Percentiles rank a stretch among this genome's conserved stretches.
Conservation (phyloP, 768 basidiomycete species). For the Suillus americanus region DNA sequence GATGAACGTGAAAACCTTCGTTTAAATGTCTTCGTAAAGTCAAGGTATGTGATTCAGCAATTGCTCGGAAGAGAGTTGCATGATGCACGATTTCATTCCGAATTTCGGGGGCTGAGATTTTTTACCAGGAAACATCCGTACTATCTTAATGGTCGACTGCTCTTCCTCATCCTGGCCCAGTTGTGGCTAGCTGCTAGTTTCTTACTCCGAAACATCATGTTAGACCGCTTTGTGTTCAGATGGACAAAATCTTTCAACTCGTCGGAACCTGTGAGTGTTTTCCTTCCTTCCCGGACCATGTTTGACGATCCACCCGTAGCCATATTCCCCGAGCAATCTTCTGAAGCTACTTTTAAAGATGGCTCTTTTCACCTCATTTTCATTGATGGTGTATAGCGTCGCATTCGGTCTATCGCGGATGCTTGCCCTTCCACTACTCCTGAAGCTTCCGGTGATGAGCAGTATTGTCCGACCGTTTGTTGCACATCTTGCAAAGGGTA, state of each 20-base stretch:
- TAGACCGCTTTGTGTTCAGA: constrained; percentile 56
- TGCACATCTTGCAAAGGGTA: constrained; percentile 59
- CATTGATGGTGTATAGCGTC: constrained; percentile 39
- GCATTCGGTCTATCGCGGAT: constrained; percentile 48
- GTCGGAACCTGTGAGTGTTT: constrained; percentile 18
- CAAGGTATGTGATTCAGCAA: constrained; percentile 42
- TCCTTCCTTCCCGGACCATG: neutral
- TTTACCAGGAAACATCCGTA: constrained; percentile 65
- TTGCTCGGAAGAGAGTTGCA: constrained; percentile 14
- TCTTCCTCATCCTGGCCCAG: constrained; percentile 62
- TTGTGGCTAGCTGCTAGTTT: constrained; percentile 45
- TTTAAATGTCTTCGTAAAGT: constrained; percentile 62
- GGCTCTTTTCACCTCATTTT: constrained; percentile 39
- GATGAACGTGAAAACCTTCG: constrained; percentile 36
- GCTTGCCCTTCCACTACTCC: constrained; percentile 49
- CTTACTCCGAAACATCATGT: constrained; percentile 56
- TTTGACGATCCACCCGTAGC: constrained; percentile 11
- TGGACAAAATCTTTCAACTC: constrained; percentile 33
- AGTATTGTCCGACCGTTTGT: constrained; percentile 57
- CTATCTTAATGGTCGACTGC: constrained; percentile 66
- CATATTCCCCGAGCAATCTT: constrained; percentile 21
- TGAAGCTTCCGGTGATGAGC: constrained; percentile 53
- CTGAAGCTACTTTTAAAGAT: constrained; percentile 35
- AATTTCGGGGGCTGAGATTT: constrained; percentile 2
- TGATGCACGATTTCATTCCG: neutral